These are phyloP conservation scores for Zygoascus flipseniorum DNA, from an alignment of 805 yeast genomes.

Conservation along the genomic window DNA sequence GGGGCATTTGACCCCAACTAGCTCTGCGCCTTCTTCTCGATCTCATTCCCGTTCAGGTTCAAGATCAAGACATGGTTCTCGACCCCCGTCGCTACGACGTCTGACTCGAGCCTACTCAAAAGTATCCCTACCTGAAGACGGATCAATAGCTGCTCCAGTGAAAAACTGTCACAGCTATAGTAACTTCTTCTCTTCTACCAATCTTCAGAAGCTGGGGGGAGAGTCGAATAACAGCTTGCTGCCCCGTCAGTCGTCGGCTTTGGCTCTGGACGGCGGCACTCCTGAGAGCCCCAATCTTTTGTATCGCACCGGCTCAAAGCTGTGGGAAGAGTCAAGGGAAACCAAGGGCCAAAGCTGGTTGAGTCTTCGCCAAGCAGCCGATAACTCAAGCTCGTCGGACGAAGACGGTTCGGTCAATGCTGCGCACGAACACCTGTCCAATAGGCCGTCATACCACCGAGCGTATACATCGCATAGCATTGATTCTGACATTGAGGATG, in stretches of 20 bases:
- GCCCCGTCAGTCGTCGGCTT: not conserved
- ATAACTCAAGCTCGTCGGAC: constrained; percentile 1
- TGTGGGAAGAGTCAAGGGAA: constrained; percentile 21
- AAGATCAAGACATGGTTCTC: not conserved
- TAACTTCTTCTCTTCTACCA: constrained; percentile 9
- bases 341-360: constrained; percentile 18
- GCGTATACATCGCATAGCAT: not conserved
- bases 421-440: not conserved
- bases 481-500: not conserved
- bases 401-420: constrained; percentile 3
- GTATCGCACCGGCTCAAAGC: constrained; percentile 21
- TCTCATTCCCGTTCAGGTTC: not conserved
- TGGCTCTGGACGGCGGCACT: not conserved
- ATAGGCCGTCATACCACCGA: not conserved
- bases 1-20: not conserved
- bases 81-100: not conserved
- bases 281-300: constrained; percentile 16
- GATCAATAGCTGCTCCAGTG: not conserved
- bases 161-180: constrained; percentile 6
- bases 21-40: not conserved
- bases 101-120: not conserved
- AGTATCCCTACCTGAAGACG: not conserved
- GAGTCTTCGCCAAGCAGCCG: constrained; percentile 9
- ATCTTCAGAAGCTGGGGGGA: constrained; percentile 1
- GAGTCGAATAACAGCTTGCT: not conserved